Base-by-base conservation (phyloP, 306 rosid species). In the Medicago arabica region DNA sequence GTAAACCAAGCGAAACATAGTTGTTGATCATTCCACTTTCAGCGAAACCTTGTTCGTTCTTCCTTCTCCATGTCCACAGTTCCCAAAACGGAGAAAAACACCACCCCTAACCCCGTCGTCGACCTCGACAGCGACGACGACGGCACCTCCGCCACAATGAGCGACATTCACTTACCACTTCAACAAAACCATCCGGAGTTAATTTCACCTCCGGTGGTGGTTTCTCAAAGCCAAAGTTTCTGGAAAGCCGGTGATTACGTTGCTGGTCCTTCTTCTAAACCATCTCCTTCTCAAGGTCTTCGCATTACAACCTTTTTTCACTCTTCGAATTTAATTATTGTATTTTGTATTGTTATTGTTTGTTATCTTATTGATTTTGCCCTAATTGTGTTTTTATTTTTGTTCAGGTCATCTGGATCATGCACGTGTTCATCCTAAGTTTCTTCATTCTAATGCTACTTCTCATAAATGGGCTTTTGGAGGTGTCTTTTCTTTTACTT, bases 401-500 rank as follows among this genome's bases (percentile, higher is more conserved):
- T 25, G 28, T 25, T 25, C 86, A 92, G 96, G 89, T 67, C 74
- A 83, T 28, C 70, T 95, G 85, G 98, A 95, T 70, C 97, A 92
- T 80, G 96, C 97, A 11, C 90, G 98, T 7, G 97, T 95, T 71
- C 97, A 92, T 78, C 98, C 98, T 34, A 95, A 90, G 88, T 95
- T 95, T 87, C 97, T 95, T 71, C 98, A 95, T 87, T 90, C 98
- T 4, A 95, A 95, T 77, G 98, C 98, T 4, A 95, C 98, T 44
- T 92, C 98, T 2, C 98, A 95, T 85, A 95, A 89, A 66, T 95
- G 98, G 98, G 97, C 98, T 53, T 95, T 95, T 84, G 98, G 98
- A 78, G 98, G 98, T 94, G 61, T 62, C 51, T 17, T 72, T 74
- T 77, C 74, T 34, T 47, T 70, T 36, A 17, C 5, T 63, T 81